phyloP scores from a whole-genome alignment of 768 basidiomycete genomes.

The Crepidotus variabilis region DNA sequence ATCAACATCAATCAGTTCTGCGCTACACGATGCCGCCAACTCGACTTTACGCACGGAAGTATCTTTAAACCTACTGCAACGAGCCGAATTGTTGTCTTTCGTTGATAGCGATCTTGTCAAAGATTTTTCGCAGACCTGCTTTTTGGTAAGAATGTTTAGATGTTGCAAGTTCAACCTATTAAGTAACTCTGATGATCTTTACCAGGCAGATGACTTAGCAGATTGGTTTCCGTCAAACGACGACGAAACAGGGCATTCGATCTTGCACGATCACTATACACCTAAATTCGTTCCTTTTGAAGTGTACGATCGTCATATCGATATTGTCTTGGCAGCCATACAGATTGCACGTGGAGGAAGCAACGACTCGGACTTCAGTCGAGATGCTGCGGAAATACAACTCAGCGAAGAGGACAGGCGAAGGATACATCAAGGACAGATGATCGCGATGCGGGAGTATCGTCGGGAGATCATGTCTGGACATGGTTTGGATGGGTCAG shows the following conservation, averaged over 20 bases:
- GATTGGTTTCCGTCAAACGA: constrained; percentile 36
- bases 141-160: constrained; percentile 8
- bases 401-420: constrained; percentile 7
- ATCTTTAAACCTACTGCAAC: constrained; percentile 4
- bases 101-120: constrained; percentile 16
- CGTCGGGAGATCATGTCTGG: constrained; percentile 40
- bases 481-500: constrained; percentile 30
- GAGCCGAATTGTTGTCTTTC: constrained; percentile 17
- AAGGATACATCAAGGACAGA: constrained; percentile 7
- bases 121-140: constrained; percentile 4
- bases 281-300: constrained; percentile 25
- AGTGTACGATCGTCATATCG: constrained; percentile 39
- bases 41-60: neutral
- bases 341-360: constrained; percentile 41
- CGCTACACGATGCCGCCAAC: neutral
- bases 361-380: constrained; percentile 10
- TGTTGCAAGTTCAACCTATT: constrained; percentile 17
- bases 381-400: constrained; percentile 5
- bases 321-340: constrained; percentile 46
- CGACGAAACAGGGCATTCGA: constrained; percentile 53
- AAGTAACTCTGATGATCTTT: constrained; percentile 8
- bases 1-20: neutral
- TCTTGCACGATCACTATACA: constrained; percentile 31
- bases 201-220: constrained; percentile 28
- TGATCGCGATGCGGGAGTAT: constrained; percentile 41